Conservation (phyloP, 331 rosid genomes). For the Telfairia occidentalis region DNA sequence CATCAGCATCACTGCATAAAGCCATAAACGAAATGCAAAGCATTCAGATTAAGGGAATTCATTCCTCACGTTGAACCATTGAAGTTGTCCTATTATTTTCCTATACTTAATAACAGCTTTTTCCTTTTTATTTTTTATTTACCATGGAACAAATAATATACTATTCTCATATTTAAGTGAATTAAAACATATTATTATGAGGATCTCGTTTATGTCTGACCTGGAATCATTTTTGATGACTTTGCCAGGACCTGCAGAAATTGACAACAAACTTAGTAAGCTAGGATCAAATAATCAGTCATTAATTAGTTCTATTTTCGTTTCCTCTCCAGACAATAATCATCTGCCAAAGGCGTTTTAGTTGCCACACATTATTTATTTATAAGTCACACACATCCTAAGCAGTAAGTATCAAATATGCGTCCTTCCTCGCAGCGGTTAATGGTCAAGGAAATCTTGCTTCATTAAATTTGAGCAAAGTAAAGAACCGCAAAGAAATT, state of each 20-base stretch:
- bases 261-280: constrained; percentile 11
- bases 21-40: constrained; percentile 5
- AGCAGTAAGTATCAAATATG: background rate
- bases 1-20: constrained; percentile 98
- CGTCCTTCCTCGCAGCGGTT: background rate
- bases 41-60: constrained; percentile 9
- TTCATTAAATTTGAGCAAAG: background rate
- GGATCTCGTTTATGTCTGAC: constrained; percentile 29
- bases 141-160: background rate
- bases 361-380: background rate
- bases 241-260: constrained; percentile 84
- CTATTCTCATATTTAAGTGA: background rate
- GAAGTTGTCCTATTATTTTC: background rate
- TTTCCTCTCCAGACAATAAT: background rate
- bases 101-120: background rate
- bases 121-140: background rate
- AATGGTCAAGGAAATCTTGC: background rate
- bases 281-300: background rate
- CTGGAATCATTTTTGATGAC: constrained; percentile 98
- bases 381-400: background rate
- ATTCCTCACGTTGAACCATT: background rate
- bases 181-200: background rate
- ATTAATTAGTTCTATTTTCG: background rate
- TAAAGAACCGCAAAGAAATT: background rate
- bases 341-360: background rate